Base-by-base conservation (phyloP, 1,139 yeast genomes). In the Suhomyces bribrorum region DNA sequence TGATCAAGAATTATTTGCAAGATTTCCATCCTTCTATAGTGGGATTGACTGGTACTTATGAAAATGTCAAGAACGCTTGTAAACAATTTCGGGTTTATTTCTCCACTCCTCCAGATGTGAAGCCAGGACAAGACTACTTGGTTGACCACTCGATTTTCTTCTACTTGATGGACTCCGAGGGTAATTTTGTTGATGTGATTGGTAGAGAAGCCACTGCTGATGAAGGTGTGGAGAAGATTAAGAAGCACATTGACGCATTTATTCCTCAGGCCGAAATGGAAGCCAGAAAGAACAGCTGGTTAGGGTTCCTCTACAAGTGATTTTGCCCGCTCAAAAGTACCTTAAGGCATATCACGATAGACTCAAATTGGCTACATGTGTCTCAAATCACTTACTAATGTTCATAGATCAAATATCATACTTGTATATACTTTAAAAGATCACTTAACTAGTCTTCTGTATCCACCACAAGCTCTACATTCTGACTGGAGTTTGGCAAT, bases 141-240 rank as follows among this genome's bases (percentile, higher is more conserved):
- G 98, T 92, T 14, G 98, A 92, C 59, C 98, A 92, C 63, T 88
- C 97, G 6, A 90, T 92, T 43, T 92, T 90, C 77, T 90, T 89
- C 64, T 92, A 92, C 58, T 72, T 92, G 51, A 88, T 92, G 95
- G 97, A 92, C 58, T 90, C 96, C 14, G 97, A 92, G 60, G 98
- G 97, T 35, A 80, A 86, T 52, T 92, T 88, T 56, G 86, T 90
- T 39, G 97, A 92, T 62, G 97, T 92, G 11, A 74, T 92, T 51
- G 98, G 98, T 32, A 81, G 95, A 58, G 92, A 90, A 53, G 88
- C 84, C 50, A 86, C 82, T 37, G 90, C 89, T 15, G 73, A 75
- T 24, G 83, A 83, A 43, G 96, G 95, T 15, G 82, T 83, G n/a
- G 79, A 76, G 32, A 85, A 86, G 64, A 86, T 92, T 53, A 74